Evolutionary conservation across 176 grass and related monocot species (phyloP).

Genomic region (Echinochloa phyllopogon): DNA sequence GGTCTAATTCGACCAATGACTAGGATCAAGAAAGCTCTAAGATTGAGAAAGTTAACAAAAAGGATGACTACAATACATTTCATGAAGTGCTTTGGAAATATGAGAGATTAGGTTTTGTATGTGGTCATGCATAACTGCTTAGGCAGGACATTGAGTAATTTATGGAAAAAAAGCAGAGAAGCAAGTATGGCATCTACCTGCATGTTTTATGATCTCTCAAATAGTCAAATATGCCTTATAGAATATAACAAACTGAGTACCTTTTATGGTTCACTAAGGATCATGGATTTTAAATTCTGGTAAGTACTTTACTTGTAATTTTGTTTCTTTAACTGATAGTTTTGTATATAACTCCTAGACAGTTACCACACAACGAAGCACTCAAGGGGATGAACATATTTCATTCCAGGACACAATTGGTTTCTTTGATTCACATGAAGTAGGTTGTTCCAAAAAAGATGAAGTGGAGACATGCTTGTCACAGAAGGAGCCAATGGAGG

Average conservation of each 20-base stretch:
- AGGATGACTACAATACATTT: background rate
- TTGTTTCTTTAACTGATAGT: slow-evolving; percentile 30
- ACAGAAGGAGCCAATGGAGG: slow-evolving; percentile 29
- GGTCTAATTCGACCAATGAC: background rate
- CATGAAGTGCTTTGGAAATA: background rate
- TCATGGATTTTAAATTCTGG: background rate
- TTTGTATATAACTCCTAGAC: slow-evolving; percentile 41
- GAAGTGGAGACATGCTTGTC: slow-evolving; percentile 26
- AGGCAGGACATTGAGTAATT: background rate
- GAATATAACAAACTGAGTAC: background rate
- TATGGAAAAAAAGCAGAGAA: background rate
- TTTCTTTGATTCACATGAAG: slow-evolving; percentile 28
- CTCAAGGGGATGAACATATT: slow-evolving; percentile 18
- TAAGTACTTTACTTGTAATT: slow-evolving; percentile 3
- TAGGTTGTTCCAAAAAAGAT: slow-evolving; percentile 17
- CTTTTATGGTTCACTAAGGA: background rate
- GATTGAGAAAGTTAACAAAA: background rate
- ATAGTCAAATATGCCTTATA: slow-evolving; percentile 1
- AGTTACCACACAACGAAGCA: background rate
- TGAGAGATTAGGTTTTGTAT: background rate
- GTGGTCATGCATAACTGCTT: background rate
- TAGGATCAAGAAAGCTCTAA: background rate
- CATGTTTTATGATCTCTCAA: background rate
- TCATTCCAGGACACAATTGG: slow-evolving; percentile 7
- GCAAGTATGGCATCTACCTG: background rate